phyloP scores from a whole-genome alignment of 2,329 filamentous ascomycete species.

The Pestalotiopsis sp. region DNA sequence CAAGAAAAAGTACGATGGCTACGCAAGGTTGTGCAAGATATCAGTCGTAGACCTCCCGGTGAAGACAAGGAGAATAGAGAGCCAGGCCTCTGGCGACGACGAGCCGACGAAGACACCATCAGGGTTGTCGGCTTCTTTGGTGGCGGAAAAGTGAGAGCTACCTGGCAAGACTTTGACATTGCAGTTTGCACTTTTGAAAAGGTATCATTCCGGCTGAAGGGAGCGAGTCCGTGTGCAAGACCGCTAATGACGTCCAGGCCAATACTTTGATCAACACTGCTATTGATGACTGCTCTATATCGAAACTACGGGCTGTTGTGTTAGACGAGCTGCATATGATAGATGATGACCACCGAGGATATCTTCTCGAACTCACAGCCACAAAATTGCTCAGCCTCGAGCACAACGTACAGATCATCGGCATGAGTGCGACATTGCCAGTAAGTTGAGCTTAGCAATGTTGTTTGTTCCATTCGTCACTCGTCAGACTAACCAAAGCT shows the following conservation, averaged over 20 bases:
- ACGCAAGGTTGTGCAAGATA: conserved; percentile 64
- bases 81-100: conserved; percentile 53
- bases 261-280: conserved; percentile 75
- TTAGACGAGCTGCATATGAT: conserved; percentile 84
- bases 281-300: conserved; percentile 70
- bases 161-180: conserved; percentile 77
- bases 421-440: conserved; percentile 80
- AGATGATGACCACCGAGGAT: conserved; percentile 75
- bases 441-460: conserved; percentile 44
- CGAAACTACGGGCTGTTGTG: conserved; percentile 68
- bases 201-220: conserved; percentile 36
- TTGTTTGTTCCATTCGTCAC: too few relatives aligned
- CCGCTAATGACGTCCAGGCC: conserved; percentile 51
- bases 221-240: neutral
- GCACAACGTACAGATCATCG: conserved; percentile 70
- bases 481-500: neutral
- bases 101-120: conserved; percentile 60
- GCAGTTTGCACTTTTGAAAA: conserved; percentile 83
- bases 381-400: conserved; percentile 73
- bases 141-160: conserved; percentile 67
- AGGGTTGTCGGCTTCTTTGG: conserved; percentile 76
- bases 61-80: conserved; percentile 34
- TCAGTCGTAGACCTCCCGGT: conserved; percentile 44
- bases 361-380: conserved; percentile 74
- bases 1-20: conserved; percentile 81